A percentile compares a stretch with the other conserved stretches of the same genome.
Evolutionary conservation across 2,329 filamentous ascomycete species (phyloP).

Genomic region (Colletotrichum orbiculare): DNA sequence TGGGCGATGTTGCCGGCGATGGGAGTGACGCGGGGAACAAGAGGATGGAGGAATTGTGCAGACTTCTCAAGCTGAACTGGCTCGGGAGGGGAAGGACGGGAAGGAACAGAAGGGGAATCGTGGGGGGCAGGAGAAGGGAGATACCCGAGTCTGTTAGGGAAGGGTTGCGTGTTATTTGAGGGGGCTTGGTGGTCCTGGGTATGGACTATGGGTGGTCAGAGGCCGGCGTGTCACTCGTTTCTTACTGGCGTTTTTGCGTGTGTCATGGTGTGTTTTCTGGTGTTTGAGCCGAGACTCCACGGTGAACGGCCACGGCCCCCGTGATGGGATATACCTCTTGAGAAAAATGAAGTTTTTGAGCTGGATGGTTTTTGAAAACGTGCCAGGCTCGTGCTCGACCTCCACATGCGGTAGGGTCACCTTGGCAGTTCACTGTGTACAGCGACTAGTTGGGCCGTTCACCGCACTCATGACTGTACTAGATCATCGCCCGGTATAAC

Average conservation of each 20-base stretch:
- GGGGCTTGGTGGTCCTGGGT: not conserved
- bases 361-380: no score
- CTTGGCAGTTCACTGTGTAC: no score
- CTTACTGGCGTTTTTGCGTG: not conserved
- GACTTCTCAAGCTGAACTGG: constrained; percentile 96
- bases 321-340: constrained; percentile 26
- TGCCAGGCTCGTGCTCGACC: no score
- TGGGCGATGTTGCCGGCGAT: constrained; percentile 54
- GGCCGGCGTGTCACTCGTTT: not conserved
- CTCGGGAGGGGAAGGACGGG: constrained; percentile 90
- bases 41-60: constrained; percentile 85
- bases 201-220: not conserved
- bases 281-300: constrained; percentile 2
- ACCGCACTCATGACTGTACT: no score
- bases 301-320: constrained; percentile 28
- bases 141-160: constrained; percentile 44
- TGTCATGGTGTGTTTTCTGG: constrained; percentile 2
- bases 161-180: constrained; percentile 50
- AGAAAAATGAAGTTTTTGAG: constrained; percentile 28
- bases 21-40: constrained; percentile 78
- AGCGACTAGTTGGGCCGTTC: no score
- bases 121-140: constrained; percentile 72
- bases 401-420: no score
- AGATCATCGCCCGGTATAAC: no score
- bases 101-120: constrained; percentile 88